Evolutionary conservation across 495 filamentous ascomycete genomes (phyloP).

Genomic region (Cudoniella acicularis): DNA sequence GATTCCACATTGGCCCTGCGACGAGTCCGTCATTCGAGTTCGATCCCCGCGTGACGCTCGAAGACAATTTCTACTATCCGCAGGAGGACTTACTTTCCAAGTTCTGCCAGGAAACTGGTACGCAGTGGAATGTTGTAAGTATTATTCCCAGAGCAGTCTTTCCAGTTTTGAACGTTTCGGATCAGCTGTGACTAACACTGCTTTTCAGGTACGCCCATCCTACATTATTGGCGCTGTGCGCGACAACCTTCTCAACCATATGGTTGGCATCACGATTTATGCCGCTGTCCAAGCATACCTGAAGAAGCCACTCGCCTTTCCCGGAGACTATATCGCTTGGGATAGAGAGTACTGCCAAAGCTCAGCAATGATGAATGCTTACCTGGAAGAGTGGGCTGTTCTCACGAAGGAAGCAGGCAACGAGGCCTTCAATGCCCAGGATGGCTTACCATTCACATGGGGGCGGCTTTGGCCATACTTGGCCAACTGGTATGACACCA

Average conservation of each 20-base stretch:
- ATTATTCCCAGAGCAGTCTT: too few relatives aligned
- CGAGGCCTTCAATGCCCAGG: conserved; percentile 44
- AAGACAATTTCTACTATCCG: conserved; percentile 48
- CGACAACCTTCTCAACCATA: conserved; percentile 47
- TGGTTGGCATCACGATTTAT: conserved; percentile 44
- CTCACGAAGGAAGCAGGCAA: conserved; percentile 33
- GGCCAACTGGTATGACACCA: conserved; percentile 38
- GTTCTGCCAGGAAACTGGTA: conserved; percentile 12
- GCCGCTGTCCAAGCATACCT: conserved; percentile 39
- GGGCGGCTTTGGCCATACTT: conserved; percentile 43
- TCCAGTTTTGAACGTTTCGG: too few relatives aligned
- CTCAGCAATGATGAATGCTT: conserved; percentile 41
- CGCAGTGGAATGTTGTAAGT: not conserved
- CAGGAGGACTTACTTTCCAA: conserved; percentile 43
- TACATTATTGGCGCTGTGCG: conserved; percentile 48
- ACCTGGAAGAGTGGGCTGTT: conserved; percentile 49
- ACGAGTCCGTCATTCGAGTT: conserved; percentile 40
- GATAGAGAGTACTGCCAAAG: conserved; percentile 35
- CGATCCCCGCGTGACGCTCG: conserved; percentile 38
- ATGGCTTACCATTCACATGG: conserved; percentile 40
- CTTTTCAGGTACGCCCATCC: conserved; percentile 37
- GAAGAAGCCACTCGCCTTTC: conserved; percentile 35
- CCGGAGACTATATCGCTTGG: conserved; percentile 39
- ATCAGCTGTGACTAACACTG: too few relatives aligned
- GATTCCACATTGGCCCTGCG: conserved; percentile 41